A percentile compares a stretch with the other conserved stretches of the same genome.
These are phyloP conservation scores for Candida sanyiensis DNA, from an alignment of 805 yeast species.

Conservation along the genomic window DNA sequence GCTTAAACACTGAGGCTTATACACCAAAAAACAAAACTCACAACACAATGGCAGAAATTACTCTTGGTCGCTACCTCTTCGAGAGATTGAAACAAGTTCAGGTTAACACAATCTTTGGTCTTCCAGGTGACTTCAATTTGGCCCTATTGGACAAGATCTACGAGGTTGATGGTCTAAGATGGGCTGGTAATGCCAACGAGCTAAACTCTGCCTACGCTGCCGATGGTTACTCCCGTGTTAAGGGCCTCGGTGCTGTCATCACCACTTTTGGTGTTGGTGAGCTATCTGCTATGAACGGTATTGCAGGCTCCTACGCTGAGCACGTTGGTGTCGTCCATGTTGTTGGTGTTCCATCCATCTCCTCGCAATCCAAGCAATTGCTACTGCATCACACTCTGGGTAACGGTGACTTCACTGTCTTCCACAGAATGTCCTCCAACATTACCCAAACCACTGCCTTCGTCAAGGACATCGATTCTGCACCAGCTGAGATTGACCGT, in stretches of 20 bases:
- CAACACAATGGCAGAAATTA: constrained; percentile 33
- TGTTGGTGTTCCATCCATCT: constrained; percentile 79
- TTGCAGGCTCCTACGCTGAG: constrained; percentile 86
- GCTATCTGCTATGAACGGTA: constrained; percentile 75
- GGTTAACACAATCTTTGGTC: constrained; percentile 68
- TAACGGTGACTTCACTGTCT: constrained; percentile 75
- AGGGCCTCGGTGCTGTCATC: constrained; percentile 65
- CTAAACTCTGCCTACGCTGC: constrained; percentile 86
- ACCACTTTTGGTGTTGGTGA: constrained; percentile 94
- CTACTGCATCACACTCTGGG: constrained; percentile 81
- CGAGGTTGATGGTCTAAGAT: constrained; percentile 68
- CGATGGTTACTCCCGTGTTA: constrained; percentile 82
- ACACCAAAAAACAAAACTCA: neutral
- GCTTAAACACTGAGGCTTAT: neutral
- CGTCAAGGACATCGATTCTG: constrained; percentile 56
- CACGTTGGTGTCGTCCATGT: constrained; percentile 81
- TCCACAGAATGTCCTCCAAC: constrained; percentile 71
- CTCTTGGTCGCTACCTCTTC: constrained; percentile 73
- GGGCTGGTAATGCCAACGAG: constrained; percentile 92
- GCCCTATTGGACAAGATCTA: constrained; percentile 65
- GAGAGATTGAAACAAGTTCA: constrained; percentile 72
- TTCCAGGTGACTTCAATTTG: constrained; percentile 80
- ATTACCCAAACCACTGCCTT: constrained; percentile 63
- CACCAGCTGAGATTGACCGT: constrained; percentile 68
- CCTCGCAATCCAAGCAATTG: constrained; percentile 66